Evolutionary conservation across 768 basidiomycete species (phyloP).

Genomic region (Mycena metata): DNA sequence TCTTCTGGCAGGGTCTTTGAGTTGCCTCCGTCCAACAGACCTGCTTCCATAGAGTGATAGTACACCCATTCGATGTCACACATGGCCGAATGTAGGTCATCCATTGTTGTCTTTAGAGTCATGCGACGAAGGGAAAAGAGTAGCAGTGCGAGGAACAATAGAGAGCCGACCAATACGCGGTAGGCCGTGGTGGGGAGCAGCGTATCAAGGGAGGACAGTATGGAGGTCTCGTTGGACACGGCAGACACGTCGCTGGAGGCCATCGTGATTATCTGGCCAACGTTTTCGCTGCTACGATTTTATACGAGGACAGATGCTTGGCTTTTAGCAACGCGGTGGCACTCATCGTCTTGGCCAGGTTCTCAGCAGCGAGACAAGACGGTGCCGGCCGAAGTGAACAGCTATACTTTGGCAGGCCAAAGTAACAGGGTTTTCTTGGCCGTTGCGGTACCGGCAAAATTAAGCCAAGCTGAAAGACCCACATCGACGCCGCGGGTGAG

Average conservation of each 20-base stretch:
- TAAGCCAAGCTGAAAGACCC: too few relatives aligned
- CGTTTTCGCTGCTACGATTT: too few relatives aligned
- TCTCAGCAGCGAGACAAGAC: too few relatives aligned
- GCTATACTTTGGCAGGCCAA: too few relatives aligned
- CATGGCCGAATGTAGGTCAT: background rate
- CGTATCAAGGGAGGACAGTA: conserved; percentile 14
- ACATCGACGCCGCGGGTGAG: too few relatives aligned
- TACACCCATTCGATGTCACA: conserved; percentile 16
- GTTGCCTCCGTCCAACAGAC: background rate
- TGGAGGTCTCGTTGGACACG: conserved; percentile 24
- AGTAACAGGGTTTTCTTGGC: too few relatives aligned
- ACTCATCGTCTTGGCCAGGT: too few relatives aligned
- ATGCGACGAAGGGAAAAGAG: background rate
- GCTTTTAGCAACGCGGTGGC: too few relatives aligned
- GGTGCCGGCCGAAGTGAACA: too few relatives aligned
- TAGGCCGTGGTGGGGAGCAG: conserved; percentile 10
- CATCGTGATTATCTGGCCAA: background rate
- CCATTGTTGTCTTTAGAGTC: conserved; percentile 2
- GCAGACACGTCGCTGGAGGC: conserved; percentile 7
- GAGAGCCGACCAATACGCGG: background rate
- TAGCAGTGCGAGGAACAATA: background rate
- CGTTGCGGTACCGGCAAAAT: too few relatives aligned
- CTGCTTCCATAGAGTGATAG: conserved; percentile 1
- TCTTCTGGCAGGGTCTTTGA: background rate
- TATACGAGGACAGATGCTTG: too few relatives aligned